Percentiles rank a stretch among this genome's conserved stretches.
These are phyloP conservation scores for Eucalyptus grandis DNA, from an alignment of 345 rosid species.

Conservation along the genomic window DNA sequence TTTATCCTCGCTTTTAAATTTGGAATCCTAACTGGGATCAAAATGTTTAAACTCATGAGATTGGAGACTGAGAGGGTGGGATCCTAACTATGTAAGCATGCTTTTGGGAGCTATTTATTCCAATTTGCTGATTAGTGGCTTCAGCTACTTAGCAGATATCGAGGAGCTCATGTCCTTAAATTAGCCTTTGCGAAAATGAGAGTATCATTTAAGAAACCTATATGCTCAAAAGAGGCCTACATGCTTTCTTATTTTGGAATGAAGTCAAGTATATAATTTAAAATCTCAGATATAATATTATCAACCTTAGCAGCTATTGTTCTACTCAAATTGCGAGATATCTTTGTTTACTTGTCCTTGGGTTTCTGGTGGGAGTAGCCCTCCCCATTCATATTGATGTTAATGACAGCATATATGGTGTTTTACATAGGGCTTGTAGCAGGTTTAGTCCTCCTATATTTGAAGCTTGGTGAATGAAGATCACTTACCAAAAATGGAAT, in stretches of 20 bases:
- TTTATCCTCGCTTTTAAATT: neutral
- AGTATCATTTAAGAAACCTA: neutral
- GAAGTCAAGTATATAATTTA: neutral
- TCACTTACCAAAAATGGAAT: neutral
- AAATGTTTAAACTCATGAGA: neutral
- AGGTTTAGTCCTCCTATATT: neutral
- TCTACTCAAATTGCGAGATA: neutral
- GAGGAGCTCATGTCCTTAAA: neutral
- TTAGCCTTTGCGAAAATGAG: neutral
- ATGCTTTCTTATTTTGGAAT: neutral
- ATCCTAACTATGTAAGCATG: neutral
- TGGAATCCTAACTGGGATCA: neutral
- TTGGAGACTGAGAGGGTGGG: neutral
- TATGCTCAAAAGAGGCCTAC: neutral
- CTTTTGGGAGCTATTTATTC: neutral
- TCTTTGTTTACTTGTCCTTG: neutral
- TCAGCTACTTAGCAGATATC: neutral
- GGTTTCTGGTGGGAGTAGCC: neutral
- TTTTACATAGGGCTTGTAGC: neutral
- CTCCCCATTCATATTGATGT: neutral
- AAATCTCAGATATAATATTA: neutral
- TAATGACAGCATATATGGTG: neutral
- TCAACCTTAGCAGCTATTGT: neutral
- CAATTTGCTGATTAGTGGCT: neutral
- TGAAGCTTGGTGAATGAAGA: neutral